Conservation (phyloP, 495 filamentous ascomycete genomes). For the Penicillium ucsense region DNA sequence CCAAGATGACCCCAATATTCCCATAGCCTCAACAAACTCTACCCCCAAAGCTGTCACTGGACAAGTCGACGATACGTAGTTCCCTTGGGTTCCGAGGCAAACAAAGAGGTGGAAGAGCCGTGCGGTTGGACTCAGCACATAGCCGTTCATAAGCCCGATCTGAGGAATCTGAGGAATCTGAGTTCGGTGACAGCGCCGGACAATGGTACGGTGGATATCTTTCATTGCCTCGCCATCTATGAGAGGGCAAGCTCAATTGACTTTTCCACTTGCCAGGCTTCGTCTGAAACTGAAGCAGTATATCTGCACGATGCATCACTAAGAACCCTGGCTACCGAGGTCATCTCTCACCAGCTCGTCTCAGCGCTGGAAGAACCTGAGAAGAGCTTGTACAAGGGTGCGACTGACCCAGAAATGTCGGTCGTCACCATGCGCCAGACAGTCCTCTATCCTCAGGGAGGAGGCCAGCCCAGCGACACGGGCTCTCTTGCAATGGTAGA, state of each 20-base stretch:
- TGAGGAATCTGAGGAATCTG: no score
- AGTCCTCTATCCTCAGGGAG: conserved; percentile 57
- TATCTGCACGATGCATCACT: conserved; percentile 48
- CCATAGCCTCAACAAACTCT: no score
- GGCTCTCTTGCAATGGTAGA: conserved; percentile 36
- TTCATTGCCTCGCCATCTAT: neutral
- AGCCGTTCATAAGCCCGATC: no score
- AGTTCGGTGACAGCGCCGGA: no score
- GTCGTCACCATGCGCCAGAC: conserved; percentile 45
- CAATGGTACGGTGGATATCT: neutral
- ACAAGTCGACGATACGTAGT: no score
- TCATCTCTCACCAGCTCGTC: conserved; percentile 38
- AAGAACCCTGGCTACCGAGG: conserved; percentile 32
- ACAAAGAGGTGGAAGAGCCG: no score
- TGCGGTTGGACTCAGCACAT: no score
- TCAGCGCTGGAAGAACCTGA: conserved; percentile 38
- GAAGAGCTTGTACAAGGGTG: conserved; percentile 16
- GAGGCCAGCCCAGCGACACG: conserved; percentile 54
- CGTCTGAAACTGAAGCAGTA: conserved; percentile 19
- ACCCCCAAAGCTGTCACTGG: no score
- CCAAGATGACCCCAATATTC: no score
- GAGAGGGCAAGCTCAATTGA: no score
- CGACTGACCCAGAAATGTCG: conserved; percentile 6
- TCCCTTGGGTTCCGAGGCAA: no score
- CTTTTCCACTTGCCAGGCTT: neutral